phyloP scores from a whole-genome alignment of 176 grass and related monocot genomes.

The Ensete ventricosum region DNA sequence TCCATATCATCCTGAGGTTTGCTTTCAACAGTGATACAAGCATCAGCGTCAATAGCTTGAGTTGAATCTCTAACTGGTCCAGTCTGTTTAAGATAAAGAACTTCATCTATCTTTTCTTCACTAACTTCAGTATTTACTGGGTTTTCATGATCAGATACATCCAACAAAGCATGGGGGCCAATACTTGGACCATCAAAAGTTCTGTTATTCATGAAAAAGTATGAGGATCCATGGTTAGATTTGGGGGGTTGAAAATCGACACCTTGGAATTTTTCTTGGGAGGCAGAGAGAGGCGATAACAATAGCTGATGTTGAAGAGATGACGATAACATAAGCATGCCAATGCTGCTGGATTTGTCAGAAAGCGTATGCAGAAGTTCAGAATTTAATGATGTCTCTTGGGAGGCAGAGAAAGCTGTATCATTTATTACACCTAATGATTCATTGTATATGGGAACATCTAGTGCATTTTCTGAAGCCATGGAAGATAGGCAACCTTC shows the following conservation, averaged over 20 bases:
- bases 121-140: not conserved
- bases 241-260: not conserved
- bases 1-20: constrained; percentile 4
- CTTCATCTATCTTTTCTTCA: constrained; percentile 12
- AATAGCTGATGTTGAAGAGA: not conserved
- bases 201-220: not conserved
- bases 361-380: not conserved
- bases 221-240: not conserved
- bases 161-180: not conserved
- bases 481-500: not conserved
- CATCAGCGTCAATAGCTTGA: not conserved
- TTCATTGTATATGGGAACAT: constrained; percentile 8
- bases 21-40: not conserved
- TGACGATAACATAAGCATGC: not conserved
- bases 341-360: not conserved
- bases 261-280: not conserved
- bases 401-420: not conserved
- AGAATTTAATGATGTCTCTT: not conserved
- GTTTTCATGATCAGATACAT: not conserved
- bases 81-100: not conserved
- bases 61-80: not conserved
- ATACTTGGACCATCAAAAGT: not conserved
- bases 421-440: not conserved
- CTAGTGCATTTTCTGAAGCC: constrained; percentile 2
- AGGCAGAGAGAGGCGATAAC: not conserved